Evolutionary conservation across 1,284 basidiomycete genomes (phyloP), one percentile per base, ranked within the genome.

Genomic region (Fomitopsis palustris): DNA sequence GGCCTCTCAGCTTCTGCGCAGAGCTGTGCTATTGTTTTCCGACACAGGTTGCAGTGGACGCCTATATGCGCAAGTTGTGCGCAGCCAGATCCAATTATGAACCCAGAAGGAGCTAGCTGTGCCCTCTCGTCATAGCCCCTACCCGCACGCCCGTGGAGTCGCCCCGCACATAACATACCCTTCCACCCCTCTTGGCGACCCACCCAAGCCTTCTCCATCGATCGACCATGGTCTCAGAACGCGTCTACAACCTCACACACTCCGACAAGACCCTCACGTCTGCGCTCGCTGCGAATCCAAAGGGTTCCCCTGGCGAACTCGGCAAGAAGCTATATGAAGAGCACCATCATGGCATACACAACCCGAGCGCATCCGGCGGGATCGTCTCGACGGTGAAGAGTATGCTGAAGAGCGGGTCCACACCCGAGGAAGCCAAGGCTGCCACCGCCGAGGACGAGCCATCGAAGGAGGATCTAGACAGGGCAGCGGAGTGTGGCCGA

Each of bases 401-500:
- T 29, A 54, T 61, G 56, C 29, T 63, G 54, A 64, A 57, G 43
- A 54, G 43, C n/a, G 59, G 53, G 6, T 8, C 25, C 19, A 53
- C 56, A 16, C 31, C 56, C n/a, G 56, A 59, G 19, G 52, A 59
- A 19, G 42, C 58, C 54, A 23, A 64, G 59, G 59, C 53, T 58
- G 45, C 51, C 42, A 14, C 25, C 47, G 2, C 27, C 25, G 39
- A 65, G 21, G 53, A 61, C 27, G 64, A 68, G 21, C 64, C 67
- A 53, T 70, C 68, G 10, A 29, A 64, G 31, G 70, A 70, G n/a
- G 72, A 75, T 54, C 64, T 79, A 17, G 75, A 77, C 53, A 62
- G 70, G 25, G 76, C 74, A 14, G 74, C 67, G n/a, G 61, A 68
- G 52, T 75, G 77, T 41, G 78, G 77, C 6, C 66, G 69, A 58